A percentile compares a stretch with the other conserved stretches of the same genome.
These are phyloP conservation scores for Microdochium bolleyi DNA, from an alignment of 2,329 filamentous ascomycete species.

Conservation along the genomic window DNA sequence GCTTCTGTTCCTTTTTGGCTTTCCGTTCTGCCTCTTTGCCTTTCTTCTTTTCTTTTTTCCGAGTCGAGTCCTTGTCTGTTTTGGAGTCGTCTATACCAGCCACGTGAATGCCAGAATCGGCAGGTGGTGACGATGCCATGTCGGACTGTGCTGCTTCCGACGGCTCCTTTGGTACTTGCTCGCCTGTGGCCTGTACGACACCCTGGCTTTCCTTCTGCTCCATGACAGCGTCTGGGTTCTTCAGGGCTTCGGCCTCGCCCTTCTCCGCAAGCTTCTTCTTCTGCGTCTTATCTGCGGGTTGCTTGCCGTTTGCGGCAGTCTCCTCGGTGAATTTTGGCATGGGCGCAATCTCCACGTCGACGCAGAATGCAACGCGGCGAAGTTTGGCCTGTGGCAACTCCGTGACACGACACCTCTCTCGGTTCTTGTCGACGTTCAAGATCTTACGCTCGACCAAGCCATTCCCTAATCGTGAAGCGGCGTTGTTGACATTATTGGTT, in stretches of 20 bases:
- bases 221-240: constrained; percentile 53
- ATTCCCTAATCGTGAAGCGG: constrained; percentile 43
- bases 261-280: constrained; percentile 61
- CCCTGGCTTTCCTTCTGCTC: constrained; percentile 46
- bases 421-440: constrained; percentile 75
- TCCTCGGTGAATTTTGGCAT: constrained; percentile 69
- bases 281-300: constrained; percentile 41
- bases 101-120: constrained; percentile 15
- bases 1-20: constrained; percentile 82
- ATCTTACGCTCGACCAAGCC: constrained; percentile 72
- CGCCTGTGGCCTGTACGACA: constrained; percentile 32
- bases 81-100: constrained; percentile 20
- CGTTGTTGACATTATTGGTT: constrained; percentile 43
- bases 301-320: constrained; percentile 39
- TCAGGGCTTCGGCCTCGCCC: constrained; percentile 67
- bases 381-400: constrained; percentile 78
- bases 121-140: constrained; percentile 9
- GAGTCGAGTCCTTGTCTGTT: constrained; percentile 38
- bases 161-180: constrained; percentile 29
- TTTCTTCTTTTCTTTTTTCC: constrained; percentile 95
- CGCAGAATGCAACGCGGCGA: constrained; percentile 85
- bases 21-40: constrained; percentile 88
- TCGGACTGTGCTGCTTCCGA: constrained; percentile 23
- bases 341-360: constrained; percentile 94
- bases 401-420: constrained; percentile 70